phyloP scores from a whole-genome alignment of 176 grass and related monocot species.

The Lolium multiflorum region DNA sequence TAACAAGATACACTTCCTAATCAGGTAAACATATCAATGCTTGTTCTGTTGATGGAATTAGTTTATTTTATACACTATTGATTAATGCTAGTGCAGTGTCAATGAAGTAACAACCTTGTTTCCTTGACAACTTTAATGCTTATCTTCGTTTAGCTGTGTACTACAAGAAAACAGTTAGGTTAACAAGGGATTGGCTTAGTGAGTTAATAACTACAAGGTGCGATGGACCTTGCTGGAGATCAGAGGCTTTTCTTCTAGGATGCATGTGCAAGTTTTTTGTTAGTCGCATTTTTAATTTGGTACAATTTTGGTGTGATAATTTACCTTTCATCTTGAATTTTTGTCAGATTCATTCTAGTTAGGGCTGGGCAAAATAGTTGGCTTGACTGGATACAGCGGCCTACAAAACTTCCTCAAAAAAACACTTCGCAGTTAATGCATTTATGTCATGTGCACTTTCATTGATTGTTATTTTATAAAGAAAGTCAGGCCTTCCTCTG shows the following conservation, averaged over 20 bases:
- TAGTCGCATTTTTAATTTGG: slow-evolving; percentile 12
- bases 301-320: slow-evolving; percentile 21
- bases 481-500: background rate
- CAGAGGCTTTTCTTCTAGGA: slow-evolving; percentile 28
- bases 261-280: slow-evolving; percentile 23
- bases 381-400: background rate
- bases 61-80: slow-evolving; percentile 32
- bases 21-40: slow-evolving; percentile 37
- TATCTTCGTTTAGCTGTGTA: slow-evolving; percentile 25
- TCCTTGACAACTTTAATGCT: slow-evolving; percentile 18
- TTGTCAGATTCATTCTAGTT: slow-evolving; percentile 33
- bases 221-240: slow-evolving; percentile 18
- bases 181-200: slow-evolving; percentile 21
- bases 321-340: slow-evolving; percentile 31
- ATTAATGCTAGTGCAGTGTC: slow-evolving; percentile 36
- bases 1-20: slow-evolving; percentile 33
- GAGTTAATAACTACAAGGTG: slow-evolving; percentile 10
- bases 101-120: slow-evolving; percentile 10
- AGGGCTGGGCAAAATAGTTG: slow-evolving; percentile 12
- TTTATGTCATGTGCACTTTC: background rate
- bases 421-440: slow-evolving; percentile 16
- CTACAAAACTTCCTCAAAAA: slow-evolving; percentile 23
- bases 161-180: background rate
- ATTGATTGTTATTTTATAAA: slow-evolving; percentile 19
- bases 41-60: slow-evolving; percentile 35